A percentile compares a stretch with the other conserved stretches of the same genome.
Evolutionary conservation across 2,329 filamentous ascomycete genomes (phyloP).

Genomic region (Xylaria sp.): DNA sequence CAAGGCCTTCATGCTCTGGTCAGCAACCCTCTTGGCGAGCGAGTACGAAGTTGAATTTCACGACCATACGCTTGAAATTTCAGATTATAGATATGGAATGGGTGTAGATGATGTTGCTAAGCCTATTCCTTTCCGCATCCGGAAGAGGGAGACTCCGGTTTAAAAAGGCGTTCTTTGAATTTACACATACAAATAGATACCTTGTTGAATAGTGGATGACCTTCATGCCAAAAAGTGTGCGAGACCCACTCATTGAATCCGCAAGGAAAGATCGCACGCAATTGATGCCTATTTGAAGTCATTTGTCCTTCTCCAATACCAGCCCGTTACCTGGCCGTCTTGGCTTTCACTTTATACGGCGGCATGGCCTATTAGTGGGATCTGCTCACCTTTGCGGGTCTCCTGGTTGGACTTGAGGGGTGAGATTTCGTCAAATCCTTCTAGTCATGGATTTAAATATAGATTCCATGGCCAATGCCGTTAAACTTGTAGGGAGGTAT

Average conservation of each 20-base stretch:
- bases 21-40: conserved; percentile 24
- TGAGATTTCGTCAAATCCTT: too few species aligned
- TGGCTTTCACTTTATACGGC: neutral
- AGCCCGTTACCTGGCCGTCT: neutral
- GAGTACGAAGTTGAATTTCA: conserved; percentile 37
- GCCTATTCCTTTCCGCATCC: conserved; percentile 36
- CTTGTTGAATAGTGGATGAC: neutral
- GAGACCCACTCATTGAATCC: neutral
- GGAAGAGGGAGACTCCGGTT: conserved; percentile 22
- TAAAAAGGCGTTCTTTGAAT: conserved; percentile 17
- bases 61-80: conserved; percentile 18
- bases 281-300: neutral
- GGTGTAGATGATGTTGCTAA: conserved; percentile 35
- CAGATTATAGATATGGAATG: conserved; percentile 37
- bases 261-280: neutral
- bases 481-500: too few species aligned
- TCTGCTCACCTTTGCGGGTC: too few species aligned
- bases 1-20: conserved; percentile 33
- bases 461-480: too few species aligned
- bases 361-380: neutral
- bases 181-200: conserved; percentile 18
- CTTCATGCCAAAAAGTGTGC: neutral
- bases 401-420: too few species aligned
- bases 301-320: neutral
- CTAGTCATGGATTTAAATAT: too few species aligned